Base-by-base conservation (phyloP, 352 stramenopile species). In the Phytophthora pseudosyringae region DNA sequence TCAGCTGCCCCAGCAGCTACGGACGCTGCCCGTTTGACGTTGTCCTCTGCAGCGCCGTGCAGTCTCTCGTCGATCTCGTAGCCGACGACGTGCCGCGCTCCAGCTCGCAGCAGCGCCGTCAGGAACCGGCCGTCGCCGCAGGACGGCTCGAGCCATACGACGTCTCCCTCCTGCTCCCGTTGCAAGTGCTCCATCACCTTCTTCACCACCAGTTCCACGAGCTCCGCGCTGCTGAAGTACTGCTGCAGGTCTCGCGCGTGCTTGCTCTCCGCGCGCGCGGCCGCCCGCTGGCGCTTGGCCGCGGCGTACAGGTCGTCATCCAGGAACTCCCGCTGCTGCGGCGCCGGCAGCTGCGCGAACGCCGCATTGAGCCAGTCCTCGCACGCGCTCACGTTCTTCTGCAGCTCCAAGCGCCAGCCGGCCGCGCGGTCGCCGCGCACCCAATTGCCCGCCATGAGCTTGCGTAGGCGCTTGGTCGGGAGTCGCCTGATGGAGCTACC, bases 121-220 rank as follows among this genome's bases (percentile, higher is more conserved):
- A 90, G 53, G 26, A 94, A 78, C 36, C 82, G 69, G 1, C 83
- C 86, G 50, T 91, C 79, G 18, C 86, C 86, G 54, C 82, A 94
- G 21, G 83, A 92, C 10, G 86, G 86, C 51, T 94, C 86, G 15
- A 94, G 71, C 76, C 80, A 92, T 35, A 79, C 45, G 15, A 80
- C 59, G 11, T 68, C 41, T 5, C 68, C 54, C 5, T 60, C 33
- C 1, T 63, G n/a, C n/a, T 50, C 8, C 9, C 43, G n/a, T 8
- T 29, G 8, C 12, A 82, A 39, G 15, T 71, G 44, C 25, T 55
- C 40, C 2, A 65, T 45, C 32, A 88, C 64, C 31, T 25, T 51
- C 18, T 54, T 28, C 7, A 91, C 35, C 16, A 89, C 70, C 3
- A 76, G 13, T 12, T 81, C 50, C 5, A 92, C 69, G 7, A 90